A percentile compares a stretch with the other conserved stretches of the same genome.
Conservation (phyloP, 352 stramenopile genomes). For the Globisporangium paddicum region DNA sequence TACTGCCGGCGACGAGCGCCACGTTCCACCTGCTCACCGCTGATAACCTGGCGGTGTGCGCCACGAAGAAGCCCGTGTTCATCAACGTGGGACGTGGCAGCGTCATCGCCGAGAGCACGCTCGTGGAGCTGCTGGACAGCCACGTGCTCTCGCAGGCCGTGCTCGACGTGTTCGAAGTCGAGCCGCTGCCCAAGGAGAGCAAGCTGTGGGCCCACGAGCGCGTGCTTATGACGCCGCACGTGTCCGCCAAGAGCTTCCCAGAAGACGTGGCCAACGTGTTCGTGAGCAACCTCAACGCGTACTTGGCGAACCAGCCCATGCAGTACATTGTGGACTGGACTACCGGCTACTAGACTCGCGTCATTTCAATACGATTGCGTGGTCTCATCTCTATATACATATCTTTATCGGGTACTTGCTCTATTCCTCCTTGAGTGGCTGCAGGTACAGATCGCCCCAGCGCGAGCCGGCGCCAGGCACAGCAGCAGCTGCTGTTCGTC, state of each 20-base stretch:
- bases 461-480: conserved; percentile 15
- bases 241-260: conserved; percentile 68
- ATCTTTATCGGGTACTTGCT: conserved; percentile 12
- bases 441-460: conserved; percentile 30
- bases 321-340: conserved; percentile 47
- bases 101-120: conserved; percentile 47
- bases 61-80: conserved; percentile 69
- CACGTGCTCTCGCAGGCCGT: conserved; percentile 52
- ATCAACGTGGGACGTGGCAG: conserved; percentile 88
- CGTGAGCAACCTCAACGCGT: conserved; percentile 47
- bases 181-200: conserved; percentile 46
- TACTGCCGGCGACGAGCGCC: conserved; percentile 69
- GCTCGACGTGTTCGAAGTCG: conserved; percentile 60
- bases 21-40: conserved; percentile 67
- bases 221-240: conserved; percentile 79
- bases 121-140: conserved; percentile 63
- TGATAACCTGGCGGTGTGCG: conserved; percentile 34
- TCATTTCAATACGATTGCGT: not conserved
- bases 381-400: conserved; percentile 12
- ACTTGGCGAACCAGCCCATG: conserved; percentile 29
- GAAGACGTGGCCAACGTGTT: conserved; percentile 80
- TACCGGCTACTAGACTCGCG: conserved; percentile 35
- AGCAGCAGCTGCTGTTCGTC: not conserved
- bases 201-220: conserved; percentile 52
- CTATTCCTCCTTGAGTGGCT: conserved; percentile 21